phyloP scores from a whole-genome alignment of 306 rosid genomes.

The Castanospermum australe region DNA sequence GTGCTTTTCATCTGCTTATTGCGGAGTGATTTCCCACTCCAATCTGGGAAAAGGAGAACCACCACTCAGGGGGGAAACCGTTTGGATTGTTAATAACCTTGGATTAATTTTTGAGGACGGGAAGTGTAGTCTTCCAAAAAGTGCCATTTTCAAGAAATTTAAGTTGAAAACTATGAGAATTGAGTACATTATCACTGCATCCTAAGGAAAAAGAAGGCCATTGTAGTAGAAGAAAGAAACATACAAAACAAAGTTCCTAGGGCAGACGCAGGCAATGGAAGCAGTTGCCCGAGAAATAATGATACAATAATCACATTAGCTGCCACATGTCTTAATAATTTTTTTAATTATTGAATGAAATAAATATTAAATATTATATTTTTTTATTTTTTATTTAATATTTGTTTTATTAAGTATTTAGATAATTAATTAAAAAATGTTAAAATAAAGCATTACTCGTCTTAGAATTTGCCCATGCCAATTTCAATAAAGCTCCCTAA shows the following conservation, averaged over 20 bases:
- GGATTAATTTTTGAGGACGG: neutral
- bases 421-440: no score
- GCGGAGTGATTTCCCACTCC: neutral
- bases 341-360: no score
- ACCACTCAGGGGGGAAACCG: neutral
- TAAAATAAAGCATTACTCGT: no score
- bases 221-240: no score
- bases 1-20: neutral
- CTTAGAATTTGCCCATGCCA: neutral
- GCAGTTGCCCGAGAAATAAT: neutral
- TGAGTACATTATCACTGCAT: slow-evolving; percentile 11
- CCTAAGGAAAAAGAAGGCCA: neutral
- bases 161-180: neutral
- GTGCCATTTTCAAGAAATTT: slow-evolving; percentile 29
- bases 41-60: neutral
- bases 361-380: no score
- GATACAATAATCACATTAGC: neutral
- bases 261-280: neutral
- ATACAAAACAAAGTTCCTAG: no score
- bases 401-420: no score
- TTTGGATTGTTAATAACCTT: no score
- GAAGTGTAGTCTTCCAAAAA: slow-evolving; percentile 24
- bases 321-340: no score
- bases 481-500: neutral
- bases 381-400: no score